Evolutionary conservation across 305 asterid genomes (phyloP), one percentile per base, ranked within the genome.

Genomic region (Solanum chacoense): DNA sequence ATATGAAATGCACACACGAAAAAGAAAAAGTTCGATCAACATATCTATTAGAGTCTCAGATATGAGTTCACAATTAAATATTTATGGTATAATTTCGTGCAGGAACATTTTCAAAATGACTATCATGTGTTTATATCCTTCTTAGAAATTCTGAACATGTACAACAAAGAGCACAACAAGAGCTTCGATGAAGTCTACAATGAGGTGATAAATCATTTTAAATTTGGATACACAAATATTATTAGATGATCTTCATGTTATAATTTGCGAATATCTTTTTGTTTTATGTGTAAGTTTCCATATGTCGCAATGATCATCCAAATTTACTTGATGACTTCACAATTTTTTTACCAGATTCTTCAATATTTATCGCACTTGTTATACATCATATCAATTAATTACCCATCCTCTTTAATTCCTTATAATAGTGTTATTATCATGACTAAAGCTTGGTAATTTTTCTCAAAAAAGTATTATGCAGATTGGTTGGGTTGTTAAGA

Each of bases 281-380:
- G 7, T 42, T 42, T 16, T 88, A 40, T 89, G 73, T 91, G 81
- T 94, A 97, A 98, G 98, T 97, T 89, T 97, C 94, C 88, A 91
- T 89, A 35, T 95, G 96, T 91, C 94, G 94, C 90, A 42, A 90
- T 67, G 95, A 93, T 88, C 98, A 97, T 90, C 93, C 95, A 37
- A 98, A 96, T 93, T 95, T 96, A 89, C 98, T 95, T 80, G 97
- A 93, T 8, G 98, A 97, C 91, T 97, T 96, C 91, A 95, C 55
- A 42, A 94, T 97, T 92, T 93, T 92, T 92, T 90, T 96, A 90
- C 98, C 98, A 7, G 95, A 97, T 92, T 89, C 92, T 89, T 94
- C 98, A 50, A 50, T 14, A 85, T 93, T 92, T 55, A 22, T 94
- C 90, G 92, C 96, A 22, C 80, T 91, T 55, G 81, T 93, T 84